phyloP scores from a whole-genome alignment of 176 grass and related monocot species.

The Bothriochloa decipiens region DNA sequence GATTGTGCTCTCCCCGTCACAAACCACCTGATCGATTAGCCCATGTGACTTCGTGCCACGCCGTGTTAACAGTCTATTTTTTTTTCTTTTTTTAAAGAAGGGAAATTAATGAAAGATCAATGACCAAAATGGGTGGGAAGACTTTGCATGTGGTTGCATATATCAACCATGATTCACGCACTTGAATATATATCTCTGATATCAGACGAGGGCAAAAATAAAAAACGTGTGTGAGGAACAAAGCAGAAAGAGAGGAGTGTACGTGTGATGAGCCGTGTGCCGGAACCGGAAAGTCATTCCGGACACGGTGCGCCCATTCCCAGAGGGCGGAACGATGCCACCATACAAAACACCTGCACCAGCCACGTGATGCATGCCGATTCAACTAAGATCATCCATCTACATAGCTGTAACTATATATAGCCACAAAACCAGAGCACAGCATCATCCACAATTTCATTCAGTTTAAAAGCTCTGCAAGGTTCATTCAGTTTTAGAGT shows the following conservation, averaged over 20 bases:
- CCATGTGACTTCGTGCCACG: not conserved
- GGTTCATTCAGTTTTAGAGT: too few species aligned
- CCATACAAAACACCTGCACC: not conserved
- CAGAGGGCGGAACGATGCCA: not conserved
- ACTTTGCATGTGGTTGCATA: not conserved
- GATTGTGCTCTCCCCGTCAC: not conserved
- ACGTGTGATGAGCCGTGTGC: not conserved
- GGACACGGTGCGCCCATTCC: not conserved
- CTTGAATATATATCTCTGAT: not conserved
- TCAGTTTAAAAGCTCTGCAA: too few species aligned
- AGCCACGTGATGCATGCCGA: conserved; percentile 24
- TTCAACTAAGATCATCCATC: not conserved
- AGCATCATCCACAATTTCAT: not conserved
- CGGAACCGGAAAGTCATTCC: not conserved
- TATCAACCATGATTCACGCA: not conserved
- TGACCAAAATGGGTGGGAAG: not conserved
- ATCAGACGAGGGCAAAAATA: too few species aligned
- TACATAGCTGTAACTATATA: not conserved
- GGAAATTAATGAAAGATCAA: too few species aligned
- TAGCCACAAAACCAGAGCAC: not conserved
- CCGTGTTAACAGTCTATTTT: not conserved
- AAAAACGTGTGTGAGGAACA: not conserved
- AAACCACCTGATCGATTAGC: not conserved
- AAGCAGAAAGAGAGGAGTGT: not conserved
- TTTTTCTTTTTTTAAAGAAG: not conserved